A percentile compares a stretch with the other conserved stretches of the same genome.
Conservation (phyloP, 768 basidiomycete species). For the Tulasnella sp. region DNA sequence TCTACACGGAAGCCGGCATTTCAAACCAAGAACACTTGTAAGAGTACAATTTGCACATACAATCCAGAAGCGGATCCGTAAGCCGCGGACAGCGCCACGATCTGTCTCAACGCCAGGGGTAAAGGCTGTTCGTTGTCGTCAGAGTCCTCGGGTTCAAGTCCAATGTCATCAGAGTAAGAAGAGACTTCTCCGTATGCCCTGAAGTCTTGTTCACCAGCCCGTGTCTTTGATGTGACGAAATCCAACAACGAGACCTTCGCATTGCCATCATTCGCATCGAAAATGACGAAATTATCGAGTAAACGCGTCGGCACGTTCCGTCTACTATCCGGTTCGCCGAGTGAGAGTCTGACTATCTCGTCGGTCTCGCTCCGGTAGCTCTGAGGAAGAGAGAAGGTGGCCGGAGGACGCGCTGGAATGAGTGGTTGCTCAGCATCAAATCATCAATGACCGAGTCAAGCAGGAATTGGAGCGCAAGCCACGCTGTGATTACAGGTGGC, state of each 20-base stretch:
- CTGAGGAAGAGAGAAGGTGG: background rate
- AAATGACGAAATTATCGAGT: slow-evolving; percentile 6
- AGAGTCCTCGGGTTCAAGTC: background rate
- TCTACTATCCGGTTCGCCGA: slow-evolving; percentile 1
- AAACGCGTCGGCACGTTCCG: background rate
- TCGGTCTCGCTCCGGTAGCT: background rate
- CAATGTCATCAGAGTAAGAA: background rate
- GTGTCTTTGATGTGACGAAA: background rate
- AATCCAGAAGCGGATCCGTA: background rate
- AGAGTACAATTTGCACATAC: background rate
- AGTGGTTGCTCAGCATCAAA: background rate
- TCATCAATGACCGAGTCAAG: background rate
- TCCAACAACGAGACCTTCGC: background rate
- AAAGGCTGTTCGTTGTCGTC: background rate
- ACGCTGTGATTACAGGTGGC: background rate
- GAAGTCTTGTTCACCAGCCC: background rate
- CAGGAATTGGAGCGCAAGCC: background rate
- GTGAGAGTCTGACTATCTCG: background rate
- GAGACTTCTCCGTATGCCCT: background rate
- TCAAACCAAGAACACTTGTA: background rate
- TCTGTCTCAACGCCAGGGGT: background rate
- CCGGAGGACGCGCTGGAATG: background rate
- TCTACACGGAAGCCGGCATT: background rate
- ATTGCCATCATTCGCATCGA: background rate
- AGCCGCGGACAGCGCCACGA: background rate